Base-by-base conservation (phyloP, 306 rosid species). In the Lathyrus aphaca region DNA sequence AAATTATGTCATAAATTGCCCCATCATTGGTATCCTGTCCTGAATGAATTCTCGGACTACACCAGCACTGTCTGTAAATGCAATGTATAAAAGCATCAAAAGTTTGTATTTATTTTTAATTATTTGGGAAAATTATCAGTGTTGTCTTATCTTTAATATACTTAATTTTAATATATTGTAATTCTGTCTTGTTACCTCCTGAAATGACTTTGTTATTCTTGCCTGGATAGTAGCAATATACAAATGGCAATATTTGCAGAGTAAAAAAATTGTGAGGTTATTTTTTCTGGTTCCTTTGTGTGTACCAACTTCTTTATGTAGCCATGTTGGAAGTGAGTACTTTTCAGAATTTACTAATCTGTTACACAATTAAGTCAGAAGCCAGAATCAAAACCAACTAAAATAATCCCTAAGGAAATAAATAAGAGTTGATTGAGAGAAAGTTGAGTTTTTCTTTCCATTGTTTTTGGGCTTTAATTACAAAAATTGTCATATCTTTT, bases 401-500 rank as follows among this genome's bases (percentile, higher is more conserved):
- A 51, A 51, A 1, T 1, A 19, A 10, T 51, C 30, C 58, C 29
- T 19, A 8, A 10, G 30, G 58, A 18, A 51, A 51, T 2, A 29
- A 29, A 30, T 29, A 8, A 19, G 11, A 19, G 30, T 51, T 21
- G 57, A 12, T 19, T 51, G 14, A 5, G 5, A 51, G 19, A 51
- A 51, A 9, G 29, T 51, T 51, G 58, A 3, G 7, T 51, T 51
- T 51, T 51, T n/a, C 58, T 19, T 51, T 51, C 5, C 14, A 51
- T 51, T n/a, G 30, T 51, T 51, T 19, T 19, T 19, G 30, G 58
- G 58, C 58, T 51, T 51, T 30, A 30, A 51, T 51, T 51, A 13
- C 58, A 51, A 19, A 19, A 51, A 19, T 19, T 19, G 21, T 48
- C n/a, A 19, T 51, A 51, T 18, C n/a, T 21, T 53, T 12, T 1